Base-by-base conservation (phyloP, 148 eudicot genomes). In the Limonium bicolor region DNA sequence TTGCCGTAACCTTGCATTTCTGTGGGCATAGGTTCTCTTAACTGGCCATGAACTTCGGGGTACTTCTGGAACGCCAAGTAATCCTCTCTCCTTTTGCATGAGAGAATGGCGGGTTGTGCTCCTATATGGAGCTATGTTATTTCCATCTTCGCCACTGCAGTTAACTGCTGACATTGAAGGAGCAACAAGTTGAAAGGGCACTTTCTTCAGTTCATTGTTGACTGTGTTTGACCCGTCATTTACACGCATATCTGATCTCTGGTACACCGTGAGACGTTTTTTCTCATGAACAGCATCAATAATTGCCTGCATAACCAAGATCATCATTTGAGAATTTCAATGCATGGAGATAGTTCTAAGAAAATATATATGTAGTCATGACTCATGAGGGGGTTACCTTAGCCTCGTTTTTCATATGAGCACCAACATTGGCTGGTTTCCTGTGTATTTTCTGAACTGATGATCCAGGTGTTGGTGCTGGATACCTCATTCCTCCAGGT, bases 401-500 rank as follows among this genome's bases (percentile, higher is more conserved):
- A 24, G 27, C 48, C 48, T 43, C 67, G 12, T 23, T 48, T 56
- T 47, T 41, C 25, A 47, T 64, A 61, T 34, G 50, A 50, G 69
- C 50, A 50, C 38, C 59, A 36, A 55, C 13, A 53, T 64, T 59
- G 23, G 72, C 54, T 57, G 92, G 62, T 48, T 55, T 57, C 7
- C 50, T 51, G 40, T 55, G 73, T 15, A 49, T 54, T 59, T 56
- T 72, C 47, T 49, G 68, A 13, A 51, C 65, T 20, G 71, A 33
- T 26, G 88, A 56, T 36, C 41, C 41, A 1, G 65, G 59, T 27
- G 46, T 51, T 34, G 65, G 71, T 10, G 64, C 62, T 19, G 76
- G 70, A 59, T 67, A 65, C 41, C 74, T 79, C 45, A 78, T 54
- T 18, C 75, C 81, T 2, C n/a, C n/a, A 1, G 83, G 74, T 36